A percentile compares a stretch with the other conserved stretches of the same genome.
Conservation (phyloP, 345 rosid genomes). For the Firmiana major region DNA sequence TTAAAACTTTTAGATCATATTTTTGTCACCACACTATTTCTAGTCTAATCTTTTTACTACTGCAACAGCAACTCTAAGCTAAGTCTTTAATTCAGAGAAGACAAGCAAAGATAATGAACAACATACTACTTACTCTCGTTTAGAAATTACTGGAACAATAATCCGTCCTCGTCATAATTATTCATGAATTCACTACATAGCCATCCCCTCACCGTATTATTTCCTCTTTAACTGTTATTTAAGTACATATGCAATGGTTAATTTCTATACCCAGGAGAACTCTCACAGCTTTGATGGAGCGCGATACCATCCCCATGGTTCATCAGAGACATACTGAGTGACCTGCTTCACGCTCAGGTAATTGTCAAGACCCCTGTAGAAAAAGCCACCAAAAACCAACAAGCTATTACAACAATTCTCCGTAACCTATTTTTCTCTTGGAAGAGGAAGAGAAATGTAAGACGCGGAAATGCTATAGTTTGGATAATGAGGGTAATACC, state of each 20-base stretch:
- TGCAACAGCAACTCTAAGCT: no score
- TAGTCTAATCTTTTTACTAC: no score
- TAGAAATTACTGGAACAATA: neutral
- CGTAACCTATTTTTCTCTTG: neutral
- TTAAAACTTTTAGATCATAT: no score
- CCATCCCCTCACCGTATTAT: neutral
- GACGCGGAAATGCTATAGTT: neutral
- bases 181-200: neutral
- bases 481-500: slow-evolving; percentile 38
- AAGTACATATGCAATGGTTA: neutral
- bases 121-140: neutral
- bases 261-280: neutral
- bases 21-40: no score
- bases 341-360: slow-evolving; percentile 94
- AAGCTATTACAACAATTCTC: neutral
- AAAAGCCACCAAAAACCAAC: neutral
- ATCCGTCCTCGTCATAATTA: neutral
- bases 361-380: slow-evolving; percentile 82
- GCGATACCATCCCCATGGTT: slow-evolving; percentile 91
- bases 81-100: neutral
- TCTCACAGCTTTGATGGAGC: slow-evolving; percentile 74
- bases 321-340: slow-evolving; percentile 63
- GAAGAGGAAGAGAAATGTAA: neutral
- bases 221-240: neutral
- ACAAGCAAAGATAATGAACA: no score